A percentile compares a stretch with the other conserved stretches of the same genome.
phyloP scores from a whole-genome alignment of 805 yeast species.

The Sungouiella blattae region DNA sequence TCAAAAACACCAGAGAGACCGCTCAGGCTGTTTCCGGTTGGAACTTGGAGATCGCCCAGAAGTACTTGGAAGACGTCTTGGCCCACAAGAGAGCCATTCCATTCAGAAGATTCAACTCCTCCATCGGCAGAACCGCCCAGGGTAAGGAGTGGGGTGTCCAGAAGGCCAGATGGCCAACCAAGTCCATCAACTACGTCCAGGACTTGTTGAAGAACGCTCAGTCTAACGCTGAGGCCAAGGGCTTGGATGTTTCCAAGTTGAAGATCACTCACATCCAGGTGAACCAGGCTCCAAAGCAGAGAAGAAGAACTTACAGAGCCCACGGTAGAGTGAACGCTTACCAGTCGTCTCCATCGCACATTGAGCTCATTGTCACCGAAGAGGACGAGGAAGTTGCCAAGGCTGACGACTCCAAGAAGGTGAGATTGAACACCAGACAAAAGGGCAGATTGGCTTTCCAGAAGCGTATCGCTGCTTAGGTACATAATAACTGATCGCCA shows the following conservation, averaged over 20 bases:
- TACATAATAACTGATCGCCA: not conserved
- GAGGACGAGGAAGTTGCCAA: constrained; percentile 90
- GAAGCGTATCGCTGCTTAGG: constrained; percentile 69
- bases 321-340: constrained; percentile 99
- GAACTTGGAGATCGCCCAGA: constrained; percentile 94
- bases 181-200: constrained; percentile 93
- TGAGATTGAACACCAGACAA: constrained; percentile 86
- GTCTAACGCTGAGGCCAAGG: constrained; percentile 96
- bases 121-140: constrained; percentile 99
- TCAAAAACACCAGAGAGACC: constrained; percentile 99
- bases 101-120: constrained; percentile 95
- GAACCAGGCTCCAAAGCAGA: constrained; percentile 99
- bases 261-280: constrained; percentile 98
- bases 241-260: constrained; percentile 92
- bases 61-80: constrained; percentile 91
- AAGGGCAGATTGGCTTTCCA: constrained; percentile 86
- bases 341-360: constrained; percentile 98
- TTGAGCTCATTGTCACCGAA: constrained; percentile 95
- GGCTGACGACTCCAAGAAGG: constrained; percentile 67
- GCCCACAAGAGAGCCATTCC: constrained; percentile 99
- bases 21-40: constrained; percentile 98
- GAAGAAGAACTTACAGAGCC: constrained; percentile 99
- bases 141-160: constrained; percentile 99
- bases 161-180: constrained; percentile 99
- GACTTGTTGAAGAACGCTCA: constrained; percentile 96